Conservation (phyloP, 2,329 filamentous ascomycete genomes). For the Aureobasidium zeae region DNA sequence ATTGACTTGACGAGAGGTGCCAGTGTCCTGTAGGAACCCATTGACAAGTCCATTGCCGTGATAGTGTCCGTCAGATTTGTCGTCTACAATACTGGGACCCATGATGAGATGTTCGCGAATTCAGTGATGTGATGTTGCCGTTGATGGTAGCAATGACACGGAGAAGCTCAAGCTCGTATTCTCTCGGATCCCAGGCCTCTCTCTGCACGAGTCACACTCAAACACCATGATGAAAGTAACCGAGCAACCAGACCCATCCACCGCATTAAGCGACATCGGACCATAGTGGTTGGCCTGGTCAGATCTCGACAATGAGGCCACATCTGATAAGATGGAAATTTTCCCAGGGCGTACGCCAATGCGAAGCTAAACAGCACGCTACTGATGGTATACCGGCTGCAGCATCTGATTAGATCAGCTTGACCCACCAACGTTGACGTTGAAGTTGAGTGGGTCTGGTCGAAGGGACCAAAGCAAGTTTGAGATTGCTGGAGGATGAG, state of each 20-base stretch:
- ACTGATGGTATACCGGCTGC: no score
- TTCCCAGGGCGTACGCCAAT: background rate
- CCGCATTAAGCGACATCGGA: conserved; percentile 3
- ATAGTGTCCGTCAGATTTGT: background rate
- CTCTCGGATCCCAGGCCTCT: no score
- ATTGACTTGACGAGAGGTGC: conserved; percentile 16
- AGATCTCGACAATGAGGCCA: conserved; percentile 1
- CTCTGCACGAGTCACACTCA: background rate
- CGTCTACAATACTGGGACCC: background rate
- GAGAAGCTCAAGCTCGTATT: background rate
- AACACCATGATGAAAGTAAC: conserved; percentile 1
- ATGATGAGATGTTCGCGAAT: background rate
- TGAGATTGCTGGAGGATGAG: background rate
- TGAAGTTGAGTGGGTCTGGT: background rate
- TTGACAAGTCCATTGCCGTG: background rate
- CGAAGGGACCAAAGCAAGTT: background rate
- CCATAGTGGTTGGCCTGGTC: background rate
- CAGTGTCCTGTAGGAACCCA: background rate
- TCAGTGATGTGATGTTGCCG: background rate
- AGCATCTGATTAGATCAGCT: conserved; percentile 11
- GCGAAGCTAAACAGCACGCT: background rate
- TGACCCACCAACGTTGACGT: background rate
- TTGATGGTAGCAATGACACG: background rate
- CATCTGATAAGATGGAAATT: conserved; percentile 17
- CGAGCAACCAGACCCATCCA: background rate